phyloP scores from a whole-genome alignment of 2,329 filamentous ascomycete species.

The Colletotrichum sublineola region DNA sequence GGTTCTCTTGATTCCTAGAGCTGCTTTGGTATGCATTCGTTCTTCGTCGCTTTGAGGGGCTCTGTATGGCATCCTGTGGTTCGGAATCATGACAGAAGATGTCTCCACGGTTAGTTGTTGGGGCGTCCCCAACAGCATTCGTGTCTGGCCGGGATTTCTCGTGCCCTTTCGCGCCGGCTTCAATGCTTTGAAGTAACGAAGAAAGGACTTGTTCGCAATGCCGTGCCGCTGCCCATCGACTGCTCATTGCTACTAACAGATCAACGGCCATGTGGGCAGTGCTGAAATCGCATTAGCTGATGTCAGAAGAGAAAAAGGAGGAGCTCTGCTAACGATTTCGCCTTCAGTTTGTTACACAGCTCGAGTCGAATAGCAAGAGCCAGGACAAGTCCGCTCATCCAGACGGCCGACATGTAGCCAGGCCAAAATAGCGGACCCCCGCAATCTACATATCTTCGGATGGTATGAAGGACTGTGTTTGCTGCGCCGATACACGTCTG shows the following conservation, averaged over 20 bases:
- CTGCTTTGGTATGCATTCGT: background rate
- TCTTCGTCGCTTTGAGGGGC: background rate
- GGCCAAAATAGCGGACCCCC: constrained; percentile 49
- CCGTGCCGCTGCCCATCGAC: constrained; percentile 31
- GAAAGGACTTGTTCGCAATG: constrained; percentile 37
- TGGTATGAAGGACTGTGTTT: constrained; percentile 18
- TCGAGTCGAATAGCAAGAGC: constrained; percentile 48
- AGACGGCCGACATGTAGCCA: constrained; percentile 51
- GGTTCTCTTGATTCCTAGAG: background rate
- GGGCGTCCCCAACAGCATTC: background rate
- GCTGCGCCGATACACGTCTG: constrained; percentile 34
- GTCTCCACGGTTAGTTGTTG: background rate
- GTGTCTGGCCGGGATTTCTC: constrained; percentile 12
- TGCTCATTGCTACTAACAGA: constrained; percentile 16
- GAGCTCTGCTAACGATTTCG: constrained; percentile 6
- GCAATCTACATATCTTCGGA: constrained; percentile 10
- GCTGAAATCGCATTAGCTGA: constrained; percentile 11
- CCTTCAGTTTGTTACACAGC: constrained; percentile 2
- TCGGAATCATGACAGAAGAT: background rate
- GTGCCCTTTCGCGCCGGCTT: background rate
- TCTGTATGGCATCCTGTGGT: background rate
- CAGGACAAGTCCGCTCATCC: constrained; percentile 55
- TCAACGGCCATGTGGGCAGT: constrained; percentile 12
- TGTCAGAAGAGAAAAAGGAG: background rate
- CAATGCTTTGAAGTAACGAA: constrained; percentile 16